Base-by-base conservation (phyloP, 192 early-diverging fungal genomes). In the Coemansia sp. region DNA sequence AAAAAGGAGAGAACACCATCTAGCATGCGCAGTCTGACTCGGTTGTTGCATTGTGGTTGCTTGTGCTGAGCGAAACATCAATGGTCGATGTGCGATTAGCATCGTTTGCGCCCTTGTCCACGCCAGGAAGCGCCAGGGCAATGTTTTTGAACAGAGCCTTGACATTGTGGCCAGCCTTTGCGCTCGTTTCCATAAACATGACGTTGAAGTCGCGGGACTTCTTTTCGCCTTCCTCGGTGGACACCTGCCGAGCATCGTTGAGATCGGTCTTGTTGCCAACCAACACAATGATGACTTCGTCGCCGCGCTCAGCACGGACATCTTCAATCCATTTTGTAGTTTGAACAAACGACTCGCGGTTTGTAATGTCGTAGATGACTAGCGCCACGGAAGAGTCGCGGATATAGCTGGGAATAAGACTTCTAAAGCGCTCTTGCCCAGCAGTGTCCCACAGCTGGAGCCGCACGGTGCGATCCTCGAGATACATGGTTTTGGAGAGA, bases 191-290 rank as follows among this genome's bases (percentile, higher is more conserved):
- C 70, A 99, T 98, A 79, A 96, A 99, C 90, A 99, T 90, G 43
- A 95, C 94, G 61, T 93, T 94, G 79, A 92, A 89, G 65, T 98
- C 96, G 71, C 94, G 93, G 11, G 96, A 93, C 69, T 94, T 94
- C 86, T 94, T 93, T 76, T 99, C 97, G 32, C 96, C 97, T 66
- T 99, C 96, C 70, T 97, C 95, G 32, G 92, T 90, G 13, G 93
- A 91, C 8, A 99, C 96, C 84, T 87, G 91, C 83, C 93, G 85
- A 71, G 94, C 96, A 45, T 98, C 97, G 74, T 87, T 92, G 69
- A 99, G 83, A 81, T 99, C 97, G 6, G 95, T 97, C 84, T 99
- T 99, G 87, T 99, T 99, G 23, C 96, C 97, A 13, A 98, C 95
- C 15, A 99, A 79, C 33, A 99, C 96, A 72, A 99, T 97, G 45